Evolutionary conservation across 2,329 filamentous ascomycete genomes (phyloP), one percentile per base, ranked within the genome.

Genomic region (Allantophomopsis lycopodina): DNA sequence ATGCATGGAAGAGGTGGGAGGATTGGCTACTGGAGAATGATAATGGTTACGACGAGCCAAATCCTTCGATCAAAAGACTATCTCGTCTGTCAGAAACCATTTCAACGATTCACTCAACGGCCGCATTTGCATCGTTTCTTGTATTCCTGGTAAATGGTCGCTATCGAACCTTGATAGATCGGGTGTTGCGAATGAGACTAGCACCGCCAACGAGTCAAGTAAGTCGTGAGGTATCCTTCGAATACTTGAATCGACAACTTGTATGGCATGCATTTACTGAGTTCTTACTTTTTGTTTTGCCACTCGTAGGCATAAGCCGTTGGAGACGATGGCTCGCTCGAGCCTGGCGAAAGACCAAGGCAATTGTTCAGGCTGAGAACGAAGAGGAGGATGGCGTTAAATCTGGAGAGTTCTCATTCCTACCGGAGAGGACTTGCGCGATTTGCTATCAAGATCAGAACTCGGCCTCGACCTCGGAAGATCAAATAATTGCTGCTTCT

Each of bases 241-340:
- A 98, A 61, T 96, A 95, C 54, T 74, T 96, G 37, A 98, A 98
- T 58, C 79, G 91, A 36, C 91, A 98, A 62, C 76, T 98, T 10
- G 91, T 98, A 31, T 98, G 91, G 91, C 91, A 98, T 61, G 91
- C 91, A n/a, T 94, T 98, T 53, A 98, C 91, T 18, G 91, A 98
- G 58, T 98, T 98, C 52, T 68, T 98, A n/a, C 73, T 98, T 23
- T 98, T 96, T 58, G 73, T 96, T 14, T 69, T 98, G n/a, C 91
- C 91, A 0, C 71, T 98, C n/a, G 83, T 98, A 33, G 91, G 91
- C 38, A 89, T 98, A 49, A 81, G 83, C 53, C 76, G 87, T 48
- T 98, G 91, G 91, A 76, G 86, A 42, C 73, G 88, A 48, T 94
- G 89, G 81, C 66, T 95, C n/a, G 70, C 74, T 15, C 74, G 87